Conservation (phyloP, 2,329 filamentous ascomycete species). For the Curvularia lunata region DNA sequence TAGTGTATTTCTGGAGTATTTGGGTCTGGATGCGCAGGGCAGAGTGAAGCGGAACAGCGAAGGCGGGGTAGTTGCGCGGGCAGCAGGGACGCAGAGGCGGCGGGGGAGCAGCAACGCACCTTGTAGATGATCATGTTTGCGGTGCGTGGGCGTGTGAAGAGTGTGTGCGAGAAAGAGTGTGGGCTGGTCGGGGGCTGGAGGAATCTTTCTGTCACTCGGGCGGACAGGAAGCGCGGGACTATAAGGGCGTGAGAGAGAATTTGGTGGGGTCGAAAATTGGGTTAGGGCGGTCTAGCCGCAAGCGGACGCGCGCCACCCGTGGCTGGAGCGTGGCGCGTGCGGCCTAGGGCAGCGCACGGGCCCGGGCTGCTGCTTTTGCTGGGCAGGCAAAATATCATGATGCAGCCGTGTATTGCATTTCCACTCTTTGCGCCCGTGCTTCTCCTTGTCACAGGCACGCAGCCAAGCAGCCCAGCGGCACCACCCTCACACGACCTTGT, state of each 20-base stretch:
- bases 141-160: conserved; percentile 14
- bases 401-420: conserved; percentile 17
- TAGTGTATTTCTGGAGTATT: conserved; percentile 2
- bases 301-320: conserved; percentile 4
- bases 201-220: conserved; percentile 22
- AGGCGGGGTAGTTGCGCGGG: conserved; percentile 39
- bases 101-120: conserved; percentile 47
- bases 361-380: background rate
- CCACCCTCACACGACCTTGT: conserved; percentile 44
- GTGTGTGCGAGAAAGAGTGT: conserved; percentile 19
- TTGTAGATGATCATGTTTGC: conserved; percentile 64
- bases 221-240: conserved; percentile 25
- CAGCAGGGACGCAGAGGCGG: conserved; percentile 20
- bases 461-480: conserved; percentile 14
- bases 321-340: background rate
- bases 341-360: background rate
- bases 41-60: conserved; percentile 23
- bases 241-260: conserved; percentile 26
- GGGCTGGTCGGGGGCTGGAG: conserved; percentile 18
- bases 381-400: conserved; percentile 29
- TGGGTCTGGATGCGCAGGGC: conserved; percentile 11
- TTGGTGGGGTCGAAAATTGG: conserved; percentile 40
- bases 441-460: conserved; percentile 22
- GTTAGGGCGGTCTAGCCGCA: conserved; percentile 16
- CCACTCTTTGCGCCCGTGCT: conserved; percentile 1